These are phyloP conservation scores for Epicoccum nigrum DNA, from an alignment of 2,329 filamentous ascomycete species.

Conservation along the genomic window DNA sequence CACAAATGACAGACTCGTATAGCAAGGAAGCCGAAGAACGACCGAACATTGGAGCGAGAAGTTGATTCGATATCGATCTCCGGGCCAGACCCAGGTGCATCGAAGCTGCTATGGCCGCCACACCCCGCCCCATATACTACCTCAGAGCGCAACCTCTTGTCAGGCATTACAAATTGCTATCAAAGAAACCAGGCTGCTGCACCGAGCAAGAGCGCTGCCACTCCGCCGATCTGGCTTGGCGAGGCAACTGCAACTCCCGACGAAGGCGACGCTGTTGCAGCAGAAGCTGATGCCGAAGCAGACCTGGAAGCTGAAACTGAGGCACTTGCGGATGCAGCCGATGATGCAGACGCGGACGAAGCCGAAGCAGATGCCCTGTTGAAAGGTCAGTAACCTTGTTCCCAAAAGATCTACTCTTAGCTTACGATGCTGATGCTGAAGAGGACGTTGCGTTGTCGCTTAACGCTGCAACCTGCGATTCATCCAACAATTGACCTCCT, in stretches of 20 bases:
- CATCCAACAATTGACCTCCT: conserved; percentile 25
- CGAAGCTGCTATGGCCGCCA: background rate
- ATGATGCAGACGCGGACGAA: conserved; percentile 1
- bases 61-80: background rate
- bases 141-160: background rate
- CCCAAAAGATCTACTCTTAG: background rate
- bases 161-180: background rate
- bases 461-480: conserved; percentile 21
- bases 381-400: background rate
- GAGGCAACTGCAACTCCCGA: background rate
- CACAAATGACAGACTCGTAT: background rate
- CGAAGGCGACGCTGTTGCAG: background rate
- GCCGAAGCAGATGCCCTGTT: conserved; percentile 5
- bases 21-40: background rate
- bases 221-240: background rate
- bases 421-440: conserved; percentile 11
- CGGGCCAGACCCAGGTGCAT: background rate
- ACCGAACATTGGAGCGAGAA: background rate
- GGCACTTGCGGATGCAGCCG: conserved; percentile 7
- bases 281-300: background rate
- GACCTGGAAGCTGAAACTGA: background rate
- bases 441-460: conserved; percentile 9
- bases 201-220: conserved; percentile 11
- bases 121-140: background rate
- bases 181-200: conserved; percentile 17